phyloP scores from a whole-genome alignment of 768 basidiomycete species.

The Exidia glandulosa region DNA sequence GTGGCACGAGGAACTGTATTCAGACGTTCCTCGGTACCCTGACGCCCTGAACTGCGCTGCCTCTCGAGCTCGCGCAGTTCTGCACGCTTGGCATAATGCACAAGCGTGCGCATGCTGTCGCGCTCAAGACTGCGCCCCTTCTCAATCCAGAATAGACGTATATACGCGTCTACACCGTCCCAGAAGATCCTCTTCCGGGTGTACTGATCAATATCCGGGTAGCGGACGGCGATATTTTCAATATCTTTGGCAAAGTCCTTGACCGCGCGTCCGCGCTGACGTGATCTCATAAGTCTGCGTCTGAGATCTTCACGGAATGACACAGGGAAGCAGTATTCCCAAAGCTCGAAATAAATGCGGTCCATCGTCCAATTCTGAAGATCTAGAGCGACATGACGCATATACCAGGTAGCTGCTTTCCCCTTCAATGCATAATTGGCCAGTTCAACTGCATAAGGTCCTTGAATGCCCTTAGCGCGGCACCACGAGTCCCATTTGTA shows the following conservation, averaged over 20 bases:
- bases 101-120: not conserved
- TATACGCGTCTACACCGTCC: not conserved
- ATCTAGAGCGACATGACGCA: not conserved
- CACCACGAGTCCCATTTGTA: not conserved
- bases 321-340: not conserved
- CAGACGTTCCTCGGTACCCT: too few relatives aligned
- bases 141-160: not conserved
- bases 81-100: not conserved
- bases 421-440: not conserved
- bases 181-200: not conserved
- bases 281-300: not conserved
- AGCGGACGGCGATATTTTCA: not conserved
- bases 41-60: too few relatives aligned
- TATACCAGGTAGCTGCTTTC: not conserved
- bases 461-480: not conserved
- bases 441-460: not conserved
- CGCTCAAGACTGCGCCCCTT: not conserved
- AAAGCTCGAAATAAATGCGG: not conserved
- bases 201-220: not conserved
- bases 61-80: not conserved
- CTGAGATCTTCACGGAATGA: not conserved
- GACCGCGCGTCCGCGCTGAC: not conserved
- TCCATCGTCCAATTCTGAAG: not conserved
- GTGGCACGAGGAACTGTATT: too few relatives aligned
- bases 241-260: not conserved